A percentile compares a stretch with the other conserved stretches of the same genome.
Conservation (phyloP, 805 yeast species). For the Danielia oregonensis region DNA sequence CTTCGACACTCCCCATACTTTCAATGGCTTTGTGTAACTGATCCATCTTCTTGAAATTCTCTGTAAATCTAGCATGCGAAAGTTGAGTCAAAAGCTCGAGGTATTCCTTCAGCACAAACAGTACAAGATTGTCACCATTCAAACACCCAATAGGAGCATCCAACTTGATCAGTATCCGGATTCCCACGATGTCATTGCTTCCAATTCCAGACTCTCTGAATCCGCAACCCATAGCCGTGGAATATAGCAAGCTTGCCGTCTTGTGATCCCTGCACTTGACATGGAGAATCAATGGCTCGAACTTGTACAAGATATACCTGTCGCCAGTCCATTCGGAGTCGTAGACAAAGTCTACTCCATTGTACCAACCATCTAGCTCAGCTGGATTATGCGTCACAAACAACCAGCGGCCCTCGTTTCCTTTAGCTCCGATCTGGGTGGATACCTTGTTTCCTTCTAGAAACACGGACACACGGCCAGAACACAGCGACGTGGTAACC, state of each 20-base stretch:
- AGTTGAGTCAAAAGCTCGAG: slow-evolving; percentile 49
- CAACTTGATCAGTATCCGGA: slow-evolving; percentile 67
- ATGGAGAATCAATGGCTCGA: slow-evolving; percentile 82
- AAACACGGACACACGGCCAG: slow-evolving; percentile 82
- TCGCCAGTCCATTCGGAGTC: background rate
- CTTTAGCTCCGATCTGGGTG: slow-evolving; percentile 70
- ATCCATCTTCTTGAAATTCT: slow-evolving; percentile 57
- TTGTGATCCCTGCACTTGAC: slow-evolving; percentile 66
- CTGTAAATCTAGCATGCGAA: slow-evolving; percentile 60
- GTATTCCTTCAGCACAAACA: slow-evolving; percentile 52
- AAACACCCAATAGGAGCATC: slow-evolving; percentile 75
- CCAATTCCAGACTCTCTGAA: slow-evolving; percentile 88
- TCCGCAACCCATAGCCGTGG: slow-evolving; percentile 78
- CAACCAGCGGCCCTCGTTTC: slow-evolving; percentile 80
- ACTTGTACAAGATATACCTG: slow-evolving; percentile 68
- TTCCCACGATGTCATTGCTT: slow-evolving; percentile 70
- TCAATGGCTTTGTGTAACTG: slow-evolving; percentile 44
- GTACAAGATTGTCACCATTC: slow-evolving; percentile 24
- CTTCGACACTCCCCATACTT: slow-evolving; percentile 16
- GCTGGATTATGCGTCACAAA: slow-evolving; percentile 67
- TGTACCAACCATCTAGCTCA: slow-evolving; percentile 49
- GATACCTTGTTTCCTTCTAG: slow-evolving; percentile 62
- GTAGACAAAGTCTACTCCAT: slow-evolving; percentile 21
- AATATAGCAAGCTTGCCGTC: slow-evolving; percentile 59
- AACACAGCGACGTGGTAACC: slow-evolving; percentile 87